Base-by-base conservation (phyloP, 1,284 basidiomycete species). In the Flammula alnicola region DNA sequence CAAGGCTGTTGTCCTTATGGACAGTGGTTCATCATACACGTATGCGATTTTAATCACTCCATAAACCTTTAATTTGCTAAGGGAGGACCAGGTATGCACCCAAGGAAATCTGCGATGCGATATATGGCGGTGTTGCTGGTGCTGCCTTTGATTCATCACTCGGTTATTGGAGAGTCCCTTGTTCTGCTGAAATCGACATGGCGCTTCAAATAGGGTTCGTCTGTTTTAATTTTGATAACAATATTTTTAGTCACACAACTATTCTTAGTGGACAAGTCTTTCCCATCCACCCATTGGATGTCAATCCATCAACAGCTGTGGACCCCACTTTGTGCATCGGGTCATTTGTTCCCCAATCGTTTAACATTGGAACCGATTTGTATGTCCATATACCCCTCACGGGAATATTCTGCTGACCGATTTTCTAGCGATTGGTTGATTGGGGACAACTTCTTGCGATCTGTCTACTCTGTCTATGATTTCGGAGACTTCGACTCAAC, bases 401-500 rank as follows among this genome's bases (percentile, higher is more conserved):
- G n/a, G 11, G 14, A 26, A 19, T n/a, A 9, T 3, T 30, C 32
- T 36, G 11, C 36, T 37, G 29, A 52, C 26, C n/a, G 37, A 25
- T 10, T 25, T 40, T 9, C 14, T 54, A 90, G 87, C 62, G 88
- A 91, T 63, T 87, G 86, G 83, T 74, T 94, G 45, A 68, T 94
- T 38, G 92, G 92, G 26, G 89, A 88, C 67, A 90, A 88, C 60
- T 78, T 91, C 64, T 76, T 93, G 51, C 88, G 92, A 47, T 91
- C 91, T 6, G 71, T 91, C 32, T 94, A 94, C 70, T 82, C 90
- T 11, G 73, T 94, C 45, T 95, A 93, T 66, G 88, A 94, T 67
- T 92, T 91, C 63, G 92, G 92, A 17, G 88, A 92, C 68, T 91
- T 83, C 59, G 79, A 84, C 61, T 65, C 74, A 9, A 70, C 75